Base-by-base conservation (phyloP, 225 moss, liverwort and hornwort species). In the Thuidium tamariscinum region DNA sequence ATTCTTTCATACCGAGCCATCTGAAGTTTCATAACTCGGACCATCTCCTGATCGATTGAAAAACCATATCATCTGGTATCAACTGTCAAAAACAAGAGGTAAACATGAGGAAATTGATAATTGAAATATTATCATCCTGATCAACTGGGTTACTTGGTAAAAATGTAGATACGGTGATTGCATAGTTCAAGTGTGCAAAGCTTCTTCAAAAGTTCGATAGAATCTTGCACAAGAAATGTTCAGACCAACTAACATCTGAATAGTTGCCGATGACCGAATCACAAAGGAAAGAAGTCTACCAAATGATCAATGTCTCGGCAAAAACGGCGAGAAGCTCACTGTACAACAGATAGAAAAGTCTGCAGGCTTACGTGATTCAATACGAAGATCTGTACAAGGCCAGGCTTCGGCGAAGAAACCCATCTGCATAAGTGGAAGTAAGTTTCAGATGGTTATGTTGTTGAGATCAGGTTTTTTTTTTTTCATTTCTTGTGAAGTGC, bases 381-480 rank as follows among this genome's bases (percentile, higher is more conserved):
- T 81, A 95, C 96, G 79, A 97, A 97, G 68, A 97, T 97, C 83
- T 97, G 96, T 32, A 97, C 96, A 83, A 95, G 96, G 73, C 96
- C 96, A 82, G n/a, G 95, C 96, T 90, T 97, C 96, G 44, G 96
- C 96, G 86, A 97, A 97, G 87, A 97, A 97, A 77, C 96, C 96
- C 96, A 97, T 97, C 96, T 97, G 94, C 86, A 84, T 59, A 64
- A 64, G 6, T 9, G 34, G 21, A 74, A 32, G 30, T 20, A 49
- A 52, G 32, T 5, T 25, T 73, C 42, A 83, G 63, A 69, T 32
- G 49, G 57, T 46, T 42, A 65, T 18, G 36, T n/a, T 67, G 5
- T 59, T 68, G 57, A n/a, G n/a, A n/a, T n/a, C n/a, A n/a, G n/a
- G n/a, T n/a, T n/a, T n/a, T n/a, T n/a, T n/a, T n/a, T n/a, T n/a